These are phyloP conservation scores for Aegilops umbellulata DNA, from an alignment of 176 grass and related monocot genomes.

Conservation along the genomic window DNA sequence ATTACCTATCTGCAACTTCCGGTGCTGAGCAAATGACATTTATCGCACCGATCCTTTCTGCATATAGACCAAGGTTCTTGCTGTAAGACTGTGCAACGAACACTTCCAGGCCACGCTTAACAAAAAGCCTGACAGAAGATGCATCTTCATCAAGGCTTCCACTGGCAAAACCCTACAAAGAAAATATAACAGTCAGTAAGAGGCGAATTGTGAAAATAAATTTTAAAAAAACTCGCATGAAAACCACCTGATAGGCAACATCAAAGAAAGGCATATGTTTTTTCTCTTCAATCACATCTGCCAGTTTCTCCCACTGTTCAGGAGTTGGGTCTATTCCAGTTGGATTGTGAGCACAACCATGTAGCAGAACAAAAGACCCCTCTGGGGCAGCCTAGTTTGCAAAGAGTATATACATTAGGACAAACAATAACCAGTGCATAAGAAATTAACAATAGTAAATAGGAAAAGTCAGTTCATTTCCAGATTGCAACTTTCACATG, in stretches of 20 bases:
- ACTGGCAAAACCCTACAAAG: constrained; percentile 84
- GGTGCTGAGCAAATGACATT: constrained; percentile 84
- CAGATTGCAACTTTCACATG: not conserved
- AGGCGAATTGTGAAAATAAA: not conserved
- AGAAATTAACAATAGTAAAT: not conserved
- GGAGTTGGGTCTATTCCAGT: constrained; percentile 95
- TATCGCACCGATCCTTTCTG: constrained; percentile 95
- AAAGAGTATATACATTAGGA: constrained; percentile 15
- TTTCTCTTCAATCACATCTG: constrained; percentile 89
- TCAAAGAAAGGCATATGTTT: constrained; percentile 94
- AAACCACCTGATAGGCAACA: constrained; percentile 94
- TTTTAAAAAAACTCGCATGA: not conserved
- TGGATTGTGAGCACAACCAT: constrained; percentile 96
- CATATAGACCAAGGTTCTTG: constrained; percentile 93
- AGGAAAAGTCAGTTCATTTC: constrained; percentile 3
- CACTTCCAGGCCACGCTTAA: constrained; percentile 82
- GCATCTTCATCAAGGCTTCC: constrained; percentile 98
- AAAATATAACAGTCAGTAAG: constrained; percentile 25
- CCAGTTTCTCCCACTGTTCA: constrained; percentile 84
- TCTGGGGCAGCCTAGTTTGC: constrained; percentile 81
- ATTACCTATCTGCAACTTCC: constrained; percentile 70
- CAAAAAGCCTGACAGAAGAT: constrained; percentile 87
- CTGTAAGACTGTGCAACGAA: constrained; percentile 96
- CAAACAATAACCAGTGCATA: constrained; percentile 3
- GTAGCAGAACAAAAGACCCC: constrained; percentile 92